Percentiles rank a stretch among this genome's conserved stretches.
Conservation (phyloP, 2,329 filamentous ascomycete genomes). For the Trichoderma sp. region DNA sequence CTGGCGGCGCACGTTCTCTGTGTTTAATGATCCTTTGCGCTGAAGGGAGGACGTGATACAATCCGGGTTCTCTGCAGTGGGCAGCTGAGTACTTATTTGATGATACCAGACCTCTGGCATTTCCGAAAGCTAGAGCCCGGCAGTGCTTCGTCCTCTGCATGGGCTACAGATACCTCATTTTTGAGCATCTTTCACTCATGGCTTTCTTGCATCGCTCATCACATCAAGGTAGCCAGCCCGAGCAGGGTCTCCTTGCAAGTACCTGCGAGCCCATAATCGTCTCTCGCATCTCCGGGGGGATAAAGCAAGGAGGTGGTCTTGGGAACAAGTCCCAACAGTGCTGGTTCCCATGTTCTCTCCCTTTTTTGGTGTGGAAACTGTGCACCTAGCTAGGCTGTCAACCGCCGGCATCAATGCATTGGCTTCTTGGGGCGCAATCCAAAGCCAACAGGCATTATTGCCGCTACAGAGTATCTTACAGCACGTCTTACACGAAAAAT, state of each 20-base stretch:
- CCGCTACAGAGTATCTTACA: not conserved
- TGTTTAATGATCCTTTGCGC: not conserved
- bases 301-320: not conserved
- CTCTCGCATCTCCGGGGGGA: not conserved
- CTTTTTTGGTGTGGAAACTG: not conserved
- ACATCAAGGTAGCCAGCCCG: not conserved
- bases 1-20: not conserved
- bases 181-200: not conserved
- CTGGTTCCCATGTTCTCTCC: not conserved
- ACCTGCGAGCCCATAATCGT: not conserved
- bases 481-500: not conserved
- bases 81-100: not conserved
- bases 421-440: conserved; percentile 37
- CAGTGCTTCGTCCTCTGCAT: not conserved
- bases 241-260: not conserved
- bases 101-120: not conserved
- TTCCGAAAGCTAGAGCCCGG: not conserved
- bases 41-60: not conserved
- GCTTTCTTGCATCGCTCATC: not conserved
- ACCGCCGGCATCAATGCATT: conserved; percentile 35
- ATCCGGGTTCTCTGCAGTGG: not conserved
- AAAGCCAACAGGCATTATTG: conserved; percentile 30
- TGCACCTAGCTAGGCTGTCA: conserved; percentile 16
- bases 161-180: not conserved
- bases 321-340: not conserved